Conservation (phyloP, 495 filamentous ascomycete species). For the Bryoglossum gracile region DNA sequence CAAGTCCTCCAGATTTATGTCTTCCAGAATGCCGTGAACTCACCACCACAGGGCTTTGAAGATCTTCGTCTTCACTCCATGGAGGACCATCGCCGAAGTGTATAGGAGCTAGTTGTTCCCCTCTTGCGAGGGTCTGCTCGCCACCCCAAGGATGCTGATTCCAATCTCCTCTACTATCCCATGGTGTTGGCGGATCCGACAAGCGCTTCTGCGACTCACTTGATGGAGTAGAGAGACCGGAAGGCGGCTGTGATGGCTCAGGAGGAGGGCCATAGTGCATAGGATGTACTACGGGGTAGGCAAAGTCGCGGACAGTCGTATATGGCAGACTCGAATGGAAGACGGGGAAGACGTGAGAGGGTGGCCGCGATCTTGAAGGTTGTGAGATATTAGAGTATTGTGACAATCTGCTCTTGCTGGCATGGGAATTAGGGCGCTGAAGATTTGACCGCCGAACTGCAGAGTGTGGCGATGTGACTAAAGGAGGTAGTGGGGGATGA, state of each 20-base stretch:
- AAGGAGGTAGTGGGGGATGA: conserved; percentile 52
- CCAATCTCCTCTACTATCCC: conserved; percentile 44
- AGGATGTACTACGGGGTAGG: conserved; percentile 74
- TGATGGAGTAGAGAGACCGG: conserved; percentile 74
- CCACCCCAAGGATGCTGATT: conserved; percentile 23
- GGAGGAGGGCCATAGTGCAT: conserved; percentile 89
- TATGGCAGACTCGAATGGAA: conserved; percentile 89
- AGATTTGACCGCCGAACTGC: conserved; percentile 51
- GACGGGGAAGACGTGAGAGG: conserved; percentile 68
- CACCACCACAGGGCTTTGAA: conserved; percentile 81
- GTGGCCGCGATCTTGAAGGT: conserved; percentile 65
- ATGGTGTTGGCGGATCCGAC: conserved; percentile 68
- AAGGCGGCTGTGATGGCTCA: conserved; percentile 58
- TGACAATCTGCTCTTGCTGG: conserved; percentile 60
- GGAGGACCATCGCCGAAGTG: conserved; percentile 87
- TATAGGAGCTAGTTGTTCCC: conserved; percentile 70
- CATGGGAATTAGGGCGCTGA: conserved; percentile 62
- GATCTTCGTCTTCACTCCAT: conserved; percentile 95
- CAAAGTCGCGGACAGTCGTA: conserved; percentile 89
- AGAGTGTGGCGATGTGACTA: conserved; percentile 52
- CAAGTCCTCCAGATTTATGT: conserved; percentile 56
- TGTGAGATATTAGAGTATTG: conserved; percentile 60
- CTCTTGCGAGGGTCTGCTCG: conserved; percentile 33
- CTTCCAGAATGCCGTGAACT: conserved; percentile 75
- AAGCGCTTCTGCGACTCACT: conserved; percentile 70